phyloP scores from a whole-genome alignment of 495 filamentous ascomycete genomes.

The Tuber indicum region DNA sequence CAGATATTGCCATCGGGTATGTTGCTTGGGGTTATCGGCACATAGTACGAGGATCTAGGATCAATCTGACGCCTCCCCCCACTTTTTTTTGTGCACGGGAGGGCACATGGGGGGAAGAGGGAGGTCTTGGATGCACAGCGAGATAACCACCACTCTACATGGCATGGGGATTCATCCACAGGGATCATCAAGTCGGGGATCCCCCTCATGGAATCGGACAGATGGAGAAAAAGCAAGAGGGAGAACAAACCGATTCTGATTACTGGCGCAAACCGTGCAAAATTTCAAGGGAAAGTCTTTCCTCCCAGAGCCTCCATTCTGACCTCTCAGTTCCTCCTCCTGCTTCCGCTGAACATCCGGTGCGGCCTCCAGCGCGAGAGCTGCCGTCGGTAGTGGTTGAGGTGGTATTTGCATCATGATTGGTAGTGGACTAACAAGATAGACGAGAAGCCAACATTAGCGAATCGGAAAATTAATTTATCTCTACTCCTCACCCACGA shows the following conservation, averaged over 20 bases:
- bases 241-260: constrained; percentile 72
- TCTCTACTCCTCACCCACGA: constrained; percentile 22
- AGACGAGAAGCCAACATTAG: constrained; percentile 2
- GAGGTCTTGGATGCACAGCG: neutral
- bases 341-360: constrained; percentile 1
- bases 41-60: neutral
- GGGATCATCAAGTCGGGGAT: neutral
- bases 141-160: neutral
- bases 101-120: neutral
- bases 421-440: constrained; percentile 10
- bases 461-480: neutral
- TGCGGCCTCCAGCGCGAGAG: constrained; percentile 1
- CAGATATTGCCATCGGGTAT: neutral
- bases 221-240: neutral
- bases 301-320: constrained; percentile 12
- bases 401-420: constrained; percentile 27
- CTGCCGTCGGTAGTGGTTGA: constrained; percentile 12
- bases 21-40: neutral
- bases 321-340: neutral
- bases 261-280: constrained; percentile 91
- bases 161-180: neutral
- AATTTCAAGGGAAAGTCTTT: constrained; percentile 77
- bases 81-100: neutral
- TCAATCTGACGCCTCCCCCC: neutral
- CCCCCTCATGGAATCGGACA: neutral